Conservation (phyloP, 2,329 filamentous ascomycete genomes). For the Tolypocladium ovalisporum region DNA sequence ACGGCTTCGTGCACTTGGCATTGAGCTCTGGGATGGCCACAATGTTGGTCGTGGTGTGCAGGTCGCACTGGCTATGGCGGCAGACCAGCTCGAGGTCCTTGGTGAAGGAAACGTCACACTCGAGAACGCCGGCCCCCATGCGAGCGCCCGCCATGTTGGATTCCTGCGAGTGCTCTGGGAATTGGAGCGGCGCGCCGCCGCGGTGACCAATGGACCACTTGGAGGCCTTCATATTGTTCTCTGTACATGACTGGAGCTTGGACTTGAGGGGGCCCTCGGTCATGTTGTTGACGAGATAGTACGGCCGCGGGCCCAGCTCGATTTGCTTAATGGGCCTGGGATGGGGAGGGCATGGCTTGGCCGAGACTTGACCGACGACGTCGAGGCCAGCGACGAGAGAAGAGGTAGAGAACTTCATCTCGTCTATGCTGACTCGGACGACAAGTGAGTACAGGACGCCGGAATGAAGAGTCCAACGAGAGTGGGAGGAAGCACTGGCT, state of each 20-base stretch:
- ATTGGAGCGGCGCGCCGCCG: constrained; percentile 48
- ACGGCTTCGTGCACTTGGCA: constrained; percentile 52
- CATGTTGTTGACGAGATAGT: constrained; percentile 55
- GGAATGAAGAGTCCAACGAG: not conserved
- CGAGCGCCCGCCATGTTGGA: constrained; percentile 50
- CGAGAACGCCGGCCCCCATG: constrained; percentile 56
- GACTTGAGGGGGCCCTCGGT: constrained; percentile 47
- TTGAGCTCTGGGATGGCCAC: constrained; percentile 49
- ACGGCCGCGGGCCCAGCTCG: constrained; percentile 52
- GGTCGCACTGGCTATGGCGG: constrained; percentile 55
- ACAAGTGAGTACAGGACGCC: too few species aligned
- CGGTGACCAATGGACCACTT: constrained; percentile 52
- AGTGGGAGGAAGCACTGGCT: not conserved
- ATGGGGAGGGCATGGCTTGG: constrained; percentile 12
- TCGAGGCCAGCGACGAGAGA: constrained; percentile 19
- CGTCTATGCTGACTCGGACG: not conserved
- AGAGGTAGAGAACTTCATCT: constrained; percentile 15
- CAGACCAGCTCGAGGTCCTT: constrained; percentile 55
- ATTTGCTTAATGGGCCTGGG: constrained; percentile 33
- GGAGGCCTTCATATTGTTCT: constrained; percentile 38
- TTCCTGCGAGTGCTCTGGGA: constrained; percentile 53
- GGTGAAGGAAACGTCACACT: constrained; percentile 60
- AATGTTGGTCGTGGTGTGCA: constrained; percentile 61
- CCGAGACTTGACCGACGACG: constrained; percentile 14
- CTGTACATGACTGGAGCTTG: constrained; percentile 46